Base-by-base conservation (phyloP, 352 stramenopile genomes). In the Blastocystis sp. region DNA sequence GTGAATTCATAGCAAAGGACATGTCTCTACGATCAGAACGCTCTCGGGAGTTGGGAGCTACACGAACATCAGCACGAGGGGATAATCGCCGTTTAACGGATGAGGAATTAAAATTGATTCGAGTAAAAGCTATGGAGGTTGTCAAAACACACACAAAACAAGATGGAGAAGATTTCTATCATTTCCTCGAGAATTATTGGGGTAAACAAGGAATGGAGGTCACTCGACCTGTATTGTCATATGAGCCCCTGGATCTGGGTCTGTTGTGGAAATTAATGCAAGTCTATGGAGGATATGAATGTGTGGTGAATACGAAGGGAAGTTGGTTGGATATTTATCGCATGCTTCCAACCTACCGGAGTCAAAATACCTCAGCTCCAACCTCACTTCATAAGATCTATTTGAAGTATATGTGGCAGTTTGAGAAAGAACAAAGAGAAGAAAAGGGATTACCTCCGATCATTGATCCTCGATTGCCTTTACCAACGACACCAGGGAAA, bases 211-310 rank as follows among this genome's bases (percentile, higher is more conserved):
- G 73, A 0, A 62, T 68, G 73, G 73, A 84, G 33, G 73, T 84
- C 3, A 30, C n/a, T 37, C 51, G 54, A 11, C 73, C 73, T 24
- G 37, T 84, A 24, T 37, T 84, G 13, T 84, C 73, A n/a, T 84
- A 84, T 42, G 73, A 84, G 30, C 27, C 48, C 35, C 73, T 84
- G 51, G 73, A 84, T 44, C 53, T 84, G 73, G 73, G 73, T 37
- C 73, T 84, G 51, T 66, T 84, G 42, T 84, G 73, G 73, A 84
- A 84, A 57, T 42, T 84, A 57, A 84, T 84, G 73, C 73, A 84
- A 35, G 24, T 30, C 5, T 84, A 68, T 42, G 73, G 73, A 22
- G 73, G 73, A 27, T 84, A 84, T 40, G 73, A 84, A 57, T 66
- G 57, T 35, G 73, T 68, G 73, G 73, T 84, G 73, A 84, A 84